Evolutionary conservation across 2,329 filamentous ascomycete species (phyloP), one percentile per base, ranked within the genome.

Genomic region (Helminthosporium solani): DNA sequence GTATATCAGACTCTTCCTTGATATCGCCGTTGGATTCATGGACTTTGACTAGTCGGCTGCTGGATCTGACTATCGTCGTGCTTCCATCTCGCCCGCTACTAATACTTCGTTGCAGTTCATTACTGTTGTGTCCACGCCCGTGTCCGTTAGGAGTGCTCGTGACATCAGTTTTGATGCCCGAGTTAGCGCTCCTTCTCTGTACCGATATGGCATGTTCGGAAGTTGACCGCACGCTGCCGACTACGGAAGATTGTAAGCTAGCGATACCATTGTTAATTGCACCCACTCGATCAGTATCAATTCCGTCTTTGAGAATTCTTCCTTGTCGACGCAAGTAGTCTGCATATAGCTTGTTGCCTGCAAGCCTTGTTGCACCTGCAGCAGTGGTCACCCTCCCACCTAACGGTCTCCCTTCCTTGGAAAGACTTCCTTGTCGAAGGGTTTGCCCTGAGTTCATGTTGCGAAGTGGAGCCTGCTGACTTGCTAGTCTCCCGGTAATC

Each of bases 291-390:
- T 12, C 20, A 7, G 19, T 19, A 3, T 23, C 35, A 7, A 11
- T 16, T 4, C 27, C 16, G n/a, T 25, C 33, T 23, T 38, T 40
- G 9, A 18, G 19, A 12, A 12, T 34, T 20, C 42, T 44, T 4
- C 51, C 58, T 23, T 60, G 53, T 5, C 57, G 42, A 16, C 42
- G 35, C 33, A 57, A 35, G 38, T 56, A 60, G 31, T 60, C 55
- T 15, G 49, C 44, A 34, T 57, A 60, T 25, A 57, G 41, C 40
- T 60, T 58, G 3, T 34, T 50, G 19, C 49, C 44, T 6, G 54
- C 46, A 30, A 50, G 50, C 15, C 25, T 47, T 27, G 37, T 37
- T 9, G 37, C 44, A 34, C 25, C 44, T n/a, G 25, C 35, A 11
- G 46, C 42, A 18, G 12, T 23, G 5, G 27, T 20, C 16, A 21